Evolutionary conservation across 2,329 filamentous ascomycete genomes (phyloP).

Genomic region (Chrysoporthe deuterocubensis): DNA sequence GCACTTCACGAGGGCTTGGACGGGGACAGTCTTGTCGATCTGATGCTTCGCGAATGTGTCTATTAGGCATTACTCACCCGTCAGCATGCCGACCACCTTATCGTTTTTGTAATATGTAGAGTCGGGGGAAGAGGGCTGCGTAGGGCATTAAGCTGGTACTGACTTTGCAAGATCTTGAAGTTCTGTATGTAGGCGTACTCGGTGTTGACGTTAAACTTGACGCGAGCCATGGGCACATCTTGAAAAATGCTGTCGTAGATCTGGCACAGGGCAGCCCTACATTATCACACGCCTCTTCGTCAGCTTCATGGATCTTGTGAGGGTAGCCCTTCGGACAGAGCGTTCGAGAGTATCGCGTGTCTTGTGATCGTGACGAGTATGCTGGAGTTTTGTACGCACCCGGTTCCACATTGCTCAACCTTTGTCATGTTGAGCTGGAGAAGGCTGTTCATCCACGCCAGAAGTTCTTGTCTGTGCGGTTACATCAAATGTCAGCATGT

Average conservation of each 20-base stretch:
- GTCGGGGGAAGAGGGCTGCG: neutral
- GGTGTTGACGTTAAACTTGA: conserved; percentile 97
- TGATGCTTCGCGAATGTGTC: conserved; percentile 84
- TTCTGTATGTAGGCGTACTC: conserved; percentile 99
- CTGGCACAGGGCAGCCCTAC: conserved; percentile 91
- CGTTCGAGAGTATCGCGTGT: neutral
- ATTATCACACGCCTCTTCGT: neutral
- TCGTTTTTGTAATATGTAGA: conserved; percentile 14
- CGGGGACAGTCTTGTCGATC: conserved; percentile 87
- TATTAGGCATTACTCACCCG: conserved; percentile 41
- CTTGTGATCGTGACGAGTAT: neutral
- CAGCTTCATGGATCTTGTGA: conserved; percentile 29
- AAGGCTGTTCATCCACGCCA: conserved; percentile 96
- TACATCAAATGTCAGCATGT: conserved; percentile 16
- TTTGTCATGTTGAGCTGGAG: conserved; percentile 98
- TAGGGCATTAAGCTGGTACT: conserved; percentile 40
- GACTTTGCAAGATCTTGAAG: conserved; percentile 97
- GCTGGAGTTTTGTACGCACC: conserved; percentile 59
- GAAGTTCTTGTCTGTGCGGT: conserved; percentile 81
- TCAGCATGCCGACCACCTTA: neutral
- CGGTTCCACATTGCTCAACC: conserved; percentile 98
- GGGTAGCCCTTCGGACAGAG: conserved; percentile 18
- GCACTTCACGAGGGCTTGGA: conserved; percentile 90
- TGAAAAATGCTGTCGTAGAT: conserved; percentile 98
- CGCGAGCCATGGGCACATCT: conserved; percentile 91